Evolutionary conservation across 2,329 filamentous ascomycete species (phyloP), one percentile per base, ranked within the genome.

Genomic region (Colletotrichum salicis): DNA sequence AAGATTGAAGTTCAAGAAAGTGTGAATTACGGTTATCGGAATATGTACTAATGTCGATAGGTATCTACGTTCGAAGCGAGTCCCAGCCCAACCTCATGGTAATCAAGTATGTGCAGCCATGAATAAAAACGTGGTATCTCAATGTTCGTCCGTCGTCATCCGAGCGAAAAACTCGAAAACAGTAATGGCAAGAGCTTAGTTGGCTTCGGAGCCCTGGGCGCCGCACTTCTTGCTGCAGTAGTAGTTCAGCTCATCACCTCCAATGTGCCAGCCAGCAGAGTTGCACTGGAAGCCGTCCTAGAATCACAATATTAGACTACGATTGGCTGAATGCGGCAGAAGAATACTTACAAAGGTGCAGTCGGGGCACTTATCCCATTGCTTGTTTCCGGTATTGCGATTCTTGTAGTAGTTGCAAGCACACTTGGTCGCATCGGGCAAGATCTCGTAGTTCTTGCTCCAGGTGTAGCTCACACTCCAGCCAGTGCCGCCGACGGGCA

Each of bases 301-400:
- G 13, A 1, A 10, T 24, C 5, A 4, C 2, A 1, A 29, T 0
- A 2, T 10, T 24, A 11, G 8, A 22, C 12, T 0, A 5, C 2
- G 3, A 24, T 0, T 1, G 5, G 6, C 6, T 1, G 8, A 1
- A 22, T 7, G 2, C 3, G 4, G n/a, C 10, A 41, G 19, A 1
- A 1, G 10, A 12, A 10, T 4, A 59, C 67, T 54, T 48, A 70
- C 69, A 13, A 67, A 73, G 1, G 35, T 55, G 57, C 74, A 74
- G 56, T 74, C 74, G 5, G 73, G 67, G 59, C 74, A 75, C n/a
- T 61, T 60, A n/a, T 74, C 74, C 73, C 73, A 74, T 8, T 73
- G 65, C 10, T 75, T 73, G 63, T 66, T 67, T 19, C 74, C 73
- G 4, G 74, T 75, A 48, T 74, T 74, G 52, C 74, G 74, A 12